Evolutionary conservation across 352 stramenopile species (phyloP), one percentile per base, ranked within the genome.

Genomic region (Globisporangium parvum): DNA sequence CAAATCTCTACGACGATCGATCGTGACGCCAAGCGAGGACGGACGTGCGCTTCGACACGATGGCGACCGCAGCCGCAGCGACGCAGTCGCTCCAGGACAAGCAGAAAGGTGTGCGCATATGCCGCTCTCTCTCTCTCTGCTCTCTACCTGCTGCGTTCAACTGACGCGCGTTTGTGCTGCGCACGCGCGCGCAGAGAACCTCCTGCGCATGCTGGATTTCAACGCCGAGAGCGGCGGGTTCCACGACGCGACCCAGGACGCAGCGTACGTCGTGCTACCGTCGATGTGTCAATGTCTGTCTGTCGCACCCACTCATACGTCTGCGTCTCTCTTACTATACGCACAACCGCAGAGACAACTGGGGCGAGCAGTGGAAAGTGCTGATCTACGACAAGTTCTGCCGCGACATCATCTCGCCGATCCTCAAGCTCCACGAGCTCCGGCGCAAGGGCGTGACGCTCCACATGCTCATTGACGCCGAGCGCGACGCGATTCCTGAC

Each of bases 341-440:
- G 6, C n/a, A 28, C 28, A 15, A 18, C 18, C 52, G 24, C 42
- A 90, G 79, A 2, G 80, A 91, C 41, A 65, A 78, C 60, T 94
- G 84, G 84, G 80, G 81, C 15, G 78, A 94, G 33, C 84, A 94
- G 55, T 94, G 85, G 85, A 99, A 99, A 66, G 94, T 99, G 45
- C 73, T 99, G 35, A 96, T 99, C 60, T 99, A 99, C 73, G 97
- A 99, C 77, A 73, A 76, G 26, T 86, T 95, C 60, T 98, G 92
- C 63, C 89, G 95, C 39, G 93, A 98, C 63, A 98, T 99, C 63
- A 98, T 99, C 67, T 98, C 93, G 31, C 97, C 97, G 21, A 93
- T 99, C 26, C 71, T 99, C n/a, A 98, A 96, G 60, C 95, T 99
- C 35, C 91, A 96, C 58, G 90, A 98, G 70, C 87, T 99, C 17